Base-by-base conservation (phyloP, 2,329 filamentous ascomycete species). In the Thielaviopsis euricoi region DNA sequence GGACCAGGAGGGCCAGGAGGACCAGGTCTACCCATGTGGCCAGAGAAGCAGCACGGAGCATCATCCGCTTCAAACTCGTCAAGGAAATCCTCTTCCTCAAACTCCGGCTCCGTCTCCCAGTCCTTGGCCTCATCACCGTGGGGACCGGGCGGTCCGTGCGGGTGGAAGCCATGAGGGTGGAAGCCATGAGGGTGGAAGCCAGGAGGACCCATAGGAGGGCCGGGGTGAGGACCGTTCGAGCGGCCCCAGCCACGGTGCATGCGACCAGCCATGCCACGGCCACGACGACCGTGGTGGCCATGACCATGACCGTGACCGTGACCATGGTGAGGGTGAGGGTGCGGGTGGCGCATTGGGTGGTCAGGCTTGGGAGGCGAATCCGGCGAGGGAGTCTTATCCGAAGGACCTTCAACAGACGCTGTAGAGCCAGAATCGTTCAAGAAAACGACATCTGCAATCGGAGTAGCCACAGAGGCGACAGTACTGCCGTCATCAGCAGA, bases 1-100 rank as follows among this genome's bases (percentile, higher is more conserved):
- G 62, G 63, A 19, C 60, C 64, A n/a, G 63, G 63, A 52, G 61
- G 64, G n/a, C 65, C 64, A 17, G 58, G 64, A 64, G 57, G 65
- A 62, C n/a, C 62, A 60, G 62, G 64, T 55, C 64, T 64, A 37
- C 62, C 49, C 10, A 25, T 23, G 13, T 43, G 65, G 60, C 61
- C 62, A 26, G 62, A 61, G 50, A n/a, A 17, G 37, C 17, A n/a
- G 37, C 29, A 56, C 55, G 53, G 61, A 50, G 46, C 46, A 43
- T 23, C 56, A 55, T 21, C 58, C 58, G 13, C 43, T 21, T 59
- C 53, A 22, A 61, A 58, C n/a, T 62, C 58, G 29, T 62, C 61
- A 26, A 10, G 37, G 43, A 56, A 19, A 25, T 55, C 58, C 50
- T 60, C 55, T 40, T 50, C 29, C 29, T 33, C 29, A 33, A 33